These are phyloP conservation scores for Mangifera indica DNA, from an alignment of 345 rosid genomes.

Conservation along the genomic window DNA sequence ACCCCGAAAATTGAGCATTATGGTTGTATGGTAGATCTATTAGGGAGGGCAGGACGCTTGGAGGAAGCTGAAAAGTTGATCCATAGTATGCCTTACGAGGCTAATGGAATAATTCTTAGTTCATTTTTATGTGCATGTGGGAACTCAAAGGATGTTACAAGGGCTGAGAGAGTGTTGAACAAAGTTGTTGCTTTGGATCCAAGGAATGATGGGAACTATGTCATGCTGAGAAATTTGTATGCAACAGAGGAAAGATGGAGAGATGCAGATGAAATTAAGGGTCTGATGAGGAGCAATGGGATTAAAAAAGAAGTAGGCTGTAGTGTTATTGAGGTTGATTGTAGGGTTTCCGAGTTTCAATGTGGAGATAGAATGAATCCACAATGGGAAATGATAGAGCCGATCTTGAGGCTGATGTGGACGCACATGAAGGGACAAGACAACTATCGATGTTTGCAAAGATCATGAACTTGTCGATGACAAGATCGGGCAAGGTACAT, in stretches of 20 bases:
- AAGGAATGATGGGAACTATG: conserved; percentile 58
- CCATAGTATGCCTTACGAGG: conserved; percentile 55
- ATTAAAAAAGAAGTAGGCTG: conserved; percentile 68
- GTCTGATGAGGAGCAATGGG: conserved; percentile 57
- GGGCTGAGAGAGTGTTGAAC: conserved; percentile 50
- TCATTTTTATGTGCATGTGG: conserved; percentile 71
- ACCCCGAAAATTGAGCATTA: conserved; percentile 62
- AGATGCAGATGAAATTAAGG: conserved; percentile 51
- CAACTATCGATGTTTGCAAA: background rate
- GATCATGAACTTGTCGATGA: background rate
- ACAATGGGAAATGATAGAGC: conserved; percentile 30
- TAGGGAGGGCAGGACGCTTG: conserved; percentile 65
- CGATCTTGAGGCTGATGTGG: conserved; percentile 39
- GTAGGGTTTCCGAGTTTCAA: conserved; percentile 53
- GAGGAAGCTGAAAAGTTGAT: conserved; percentile 71
- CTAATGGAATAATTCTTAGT: conserved; percentile 63
- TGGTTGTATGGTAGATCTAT: conserved; percentile 69
- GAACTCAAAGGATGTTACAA: conserved; percentile 45
- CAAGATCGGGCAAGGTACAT: background rate
- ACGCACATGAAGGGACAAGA: conserved; percentile 39
- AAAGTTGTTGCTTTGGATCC: conserved; percentile 46
- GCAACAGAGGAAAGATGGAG: conserved; percentile 64
- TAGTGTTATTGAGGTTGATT: conserved; percentile 61
- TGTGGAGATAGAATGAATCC: conserved; percentile 58
- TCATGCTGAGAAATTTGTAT: conserved; percentile 62